Evolutionary conservation across 768 basidiomycete species (phyloP).

Genomic region (Mrakia frigida): DNA sequence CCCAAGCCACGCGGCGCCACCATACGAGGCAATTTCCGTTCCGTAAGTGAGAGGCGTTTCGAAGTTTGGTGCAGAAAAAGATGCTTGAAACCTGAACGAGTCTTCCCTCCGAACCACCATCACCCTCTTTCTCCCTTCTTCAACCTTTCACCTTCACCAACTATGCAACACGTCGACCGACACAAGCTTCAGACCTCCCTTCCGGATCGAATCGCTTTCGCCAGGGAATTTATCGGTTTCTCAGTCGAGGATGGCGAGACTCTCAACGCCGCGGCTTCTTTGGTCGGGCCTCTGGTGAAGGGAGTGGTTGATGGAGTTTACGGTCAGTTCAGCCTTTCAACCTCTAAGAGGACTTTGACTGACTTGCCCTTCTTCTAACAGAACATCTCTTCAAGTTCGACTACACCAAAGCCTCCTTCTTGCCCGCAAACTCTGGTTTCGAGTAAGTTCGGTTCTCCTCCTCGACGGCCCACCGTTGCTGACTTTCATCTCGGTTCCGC

Average conservation of each 20-base stretch:
- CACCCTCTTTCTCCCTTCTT: too few relatives aligned
- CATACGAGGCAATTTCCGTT: background rate
- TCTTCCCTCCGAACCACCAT: background rate
- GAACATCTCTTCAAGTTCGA: slow-evolving; percentile 18
- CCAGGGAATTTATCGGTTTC: background rate
- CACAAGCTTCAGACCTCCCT: background rate
- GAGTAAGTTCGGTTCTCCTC: slow-evolving; percentile 10
- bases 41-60: background rate
- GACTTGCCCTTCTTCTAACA: background rate
- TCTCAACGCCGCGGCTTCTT: background rate
- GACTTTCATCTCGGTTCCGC: background rate
- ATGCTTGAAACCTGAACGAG: background rate
- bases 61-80: background rate
- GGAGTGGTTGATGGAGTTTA: slow-evolving; percentile 22
- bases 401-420: slow-evolving; percentile 13
- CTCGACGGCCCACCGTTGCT: background rate
- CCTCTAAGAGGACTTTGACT: background rate
- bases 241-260: slow-evolving; percentile 3
- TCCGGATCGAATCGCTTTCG: background rate
- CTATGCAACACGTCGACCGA: slow-evolving; percentile 19
- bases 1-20: too few relatives aligned
- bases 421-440: slow-evolving; percentile 18
- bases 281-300: slow-evolving; percentile 2
- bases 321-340: background rate
- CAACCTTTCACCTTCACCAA: background rate